Percentiles rank a stretch among this genome's conserved stretches.
These are phyloP conservation scores for Xylariomycetidae sp. DNA, from an alignment of 2,329 filamentous ascomycete genomes.

Conservation along the genomic window DNA sequence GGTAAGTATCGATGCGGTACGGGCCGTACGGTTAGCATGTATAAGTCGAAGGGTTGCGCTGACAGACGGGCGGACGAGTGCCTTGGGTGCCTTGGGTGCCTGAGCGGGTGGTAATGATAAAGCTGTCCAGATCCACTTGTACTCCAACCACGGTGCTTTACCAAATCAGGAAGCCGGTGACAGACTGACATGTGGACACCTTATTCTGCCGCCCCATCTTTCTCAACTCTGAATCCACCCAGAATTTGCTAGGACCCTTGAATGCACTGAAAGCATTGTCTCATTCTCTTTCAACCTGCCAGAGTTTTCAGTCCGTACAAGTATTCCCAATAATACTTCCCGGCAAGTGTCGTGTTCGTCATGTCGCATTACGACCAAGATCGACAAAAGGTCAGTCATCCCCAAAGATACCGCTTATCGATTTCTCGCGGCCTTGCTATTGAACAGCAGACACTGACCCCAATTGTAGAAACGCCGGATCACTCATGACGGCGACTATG, in stretches of 20 bases:
- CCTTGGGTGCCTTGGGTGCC: not conserved
- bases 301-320: not conserved
- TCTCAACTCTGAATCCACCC: constrained; percentile 1
- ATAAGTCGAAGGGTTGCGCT: constrained; percentile 1
- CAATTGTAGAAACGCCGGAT: constrained; percentile 46
- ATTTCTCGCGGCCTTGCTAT: no score
- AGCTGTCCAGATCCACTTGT: constrained; percentile 21
- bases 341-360: no score
- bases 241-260: no score
- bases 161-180: no score
- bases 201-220: constrained; percentile 20
- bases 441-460: constrained; percentile 3
- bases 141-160: no score
- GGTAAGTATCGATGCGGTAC: no score
- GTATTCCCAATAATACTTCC: no score
- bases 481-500: constrained; percentile 32
- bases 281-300: constrained; percentile 9
- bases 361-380: constrained; percentile 23
- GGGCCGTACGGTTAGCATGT: constrained; percentile 1
- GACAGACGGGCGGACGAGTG: not conserved
- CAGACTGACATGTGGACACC: no score
- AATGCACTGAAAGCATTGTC: no score
- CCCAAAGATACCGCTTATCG: not conserved
- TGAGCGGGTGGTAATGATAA: constrained; percentile 13
- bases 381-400: constrained; percentile 20